Percentiles rank a stretch among this genome's conserved stretches.
Evolutionary conservation across 352 stramenopile genomes (phyloP).

Genomic region (Globisporangium solare): DNA sequence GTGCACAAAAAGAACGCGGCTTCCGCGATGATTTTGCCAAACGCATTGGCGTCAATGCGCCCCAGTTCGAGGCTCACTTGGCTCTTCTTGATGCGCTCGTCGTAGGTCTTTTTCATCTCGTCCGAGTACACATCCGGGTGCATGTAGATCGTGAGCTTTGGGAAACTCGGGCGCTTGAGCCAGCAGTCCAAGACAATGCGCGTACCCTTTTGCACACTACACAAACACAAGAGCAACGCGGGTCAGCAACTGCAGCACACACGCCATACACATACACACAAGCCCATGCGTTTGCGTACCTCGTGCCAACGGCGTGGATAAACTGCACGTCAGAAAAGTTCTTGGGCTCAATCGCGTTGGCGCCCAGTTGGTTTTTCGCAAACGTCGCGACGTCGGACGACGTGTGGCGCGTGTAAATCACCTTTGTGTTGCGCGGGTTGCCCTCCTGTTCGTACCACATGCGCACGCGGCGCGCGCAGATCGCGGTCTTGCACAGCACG

Average conservation of each 20-base stretch:
- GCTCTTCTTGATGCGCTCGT: slow-evolving; percentile 10
- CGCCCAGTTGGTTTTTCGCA: slow-evolving; percentile 1
- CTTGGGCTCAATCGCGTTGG: slow-evolving; percentile 7
- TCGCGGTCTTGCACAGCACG: slow-evolving; percentile 58
- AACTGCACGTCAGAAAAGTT: slow-evolving; percentile 26
- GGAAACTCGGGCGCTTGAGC: slow-evolving; percentile 24
- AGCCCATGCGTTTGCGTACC: slow-evolving; percentile 4
- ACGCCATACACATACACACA: background rate
- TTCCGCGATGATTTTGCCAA: slow-evolving; percentile 36
- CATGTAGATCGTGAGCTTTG: slow-evolving; percentile 28
- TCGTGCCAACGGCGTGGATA: slow-evolving; percentile 28
- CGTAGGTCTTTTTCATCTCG: slow-evolving; percentile 7
- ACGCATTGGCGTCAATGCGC: slow-evolving; percentile 17
- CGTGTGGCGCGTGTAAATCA: slow-evolving; percentile 35
- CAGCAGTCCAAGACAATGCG: slow-evolving; percentile 28
- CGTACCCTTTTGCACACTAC: slow-evolving; percentile 33
- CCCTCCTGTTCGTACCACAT: slow-evolving; percentile 28
- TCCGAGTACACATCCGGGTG: slow-evolving; percentile 17
- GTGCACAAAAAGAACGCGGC: slow-evolving; percentile 43
- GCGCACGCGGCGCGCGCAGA: slow-evolving; percentile 34
- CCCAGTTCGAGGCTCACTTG: slow-evolving; percentile 6
- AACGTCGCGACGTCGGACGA: slow-evolving; percentile 20
- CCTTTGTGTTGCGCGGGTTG: slow-evolving; percentile 23
- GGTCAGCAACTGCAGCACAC: too few relatives aligned
- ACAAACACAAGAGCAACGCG: background rate